Base-by-base conservation (phyloP, 139 green algal species). In the Eudorina sp. region DNA sequence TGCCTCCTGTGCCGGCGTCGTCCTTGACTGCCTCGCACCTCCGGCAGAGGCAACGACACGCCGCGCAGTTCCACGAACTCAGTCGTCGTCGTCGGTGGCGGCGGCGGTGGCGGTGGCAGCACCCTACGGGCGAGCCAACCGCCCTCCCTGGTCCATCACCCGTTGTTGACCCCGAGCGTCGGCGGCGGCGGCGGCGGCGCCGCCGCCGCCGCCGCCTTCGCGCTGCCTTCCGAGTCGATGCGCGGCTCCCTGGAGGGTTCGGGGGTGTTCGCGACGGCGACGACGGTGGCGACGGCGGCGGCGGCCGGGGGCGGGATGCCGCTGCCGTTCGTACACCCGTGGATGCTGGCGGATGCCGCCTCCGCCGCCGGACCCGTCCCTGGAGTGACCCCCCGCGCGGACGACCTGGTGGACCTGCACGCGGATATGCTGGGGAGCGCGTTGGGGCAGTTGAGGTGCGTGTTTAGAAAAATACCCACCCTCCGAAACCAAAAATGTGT, bases 361-460 rank as follows among this genome's bases (percentile, higher is more conserved):
- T 8, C 40, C 13, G 40, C 78, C 4, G 53, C 36, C 23, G n/a
- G n/a, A n/a, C n/a, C n/a, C n/a, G 77, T 25, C 31, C 8, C 77
- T 19, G 2, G 31, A 31, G 21, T 53, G 29, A 73, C 53, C 14
- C 53, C 53, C 7, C 77, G 38, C 3, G 53, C 55, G 3, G 53
- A 72, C 23, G 36, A 84, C 6, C 23, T 40, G 38, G 11, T 73
- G 38, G 77, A 73, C 3, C 55, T 55, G 77, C 77, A 84, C 23
- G 53, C 77, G 48, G 53, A 72, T 60, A 72, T 84, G 77, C 53
- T 84, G 4, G 58, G 53, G n/a, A 73, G 36, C 34, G 77, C 77
- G 19, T 53, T 84, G 53, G 23, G 23, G 53, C 77, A 84, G 19
- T 36, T 84, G 31, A 84, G 53, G 77, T 84, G 75, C 9, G 75